phyloP scores from a whole-genome alignment of 1,284 basidiomycete genomes.

The Peniophora sp. region DNA sequence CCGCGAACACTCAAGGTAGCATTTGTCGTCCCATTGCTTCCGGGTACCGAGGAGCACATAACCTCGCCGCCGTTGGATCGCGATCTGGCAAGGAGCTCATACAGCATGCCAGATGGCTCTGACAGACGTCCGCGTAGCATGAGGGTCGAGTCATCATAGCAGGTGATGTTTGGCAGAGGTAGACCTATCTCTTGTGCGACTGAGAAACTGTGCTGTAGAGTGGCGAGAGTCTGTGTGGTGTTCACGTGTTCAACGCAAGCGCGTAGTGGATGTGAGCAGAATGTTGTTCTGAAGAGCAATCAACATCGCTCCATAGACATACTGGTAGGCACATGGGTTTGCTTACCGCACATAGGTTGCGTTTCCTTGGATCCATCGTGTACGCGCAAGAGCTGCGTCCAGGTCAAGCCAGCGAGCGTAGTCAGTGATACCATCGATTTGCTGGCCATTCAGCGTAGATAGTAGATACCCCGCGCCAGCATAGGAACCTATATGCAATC shows the following conservation, averaged over 20 bases:
- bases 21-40: slow-evolving; percentile 22
- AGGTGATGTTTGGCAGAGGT: slow-evolving; percentile 52
- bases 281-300: slow-evolving; percentile 40
- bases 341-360: slow-evolving; percentile 38
- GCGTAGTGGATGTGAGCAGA: slow-evolving; percentile 58
- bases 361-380: slow-evolving; percentile 49
- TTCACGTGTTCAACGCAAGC: slow-evolving; percentile 53
- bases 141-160: slow-evolving; percentile 49
- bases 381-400: slow-evolving; percentile 48
- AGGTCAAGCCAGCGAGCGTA: slow-evolving; percentile 65
- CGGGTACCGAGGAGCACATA: slow-evolving; percentile 25
- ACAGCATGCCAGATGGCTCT: slow-evolving; percentile 51
- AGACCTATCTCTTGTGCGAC: slow-evolving; percentile 36
- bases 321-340: too few species aligned
- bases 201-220: slow-evolving; percentile 47
- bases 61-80: slow-evolving; percentile 18
- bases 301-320: background rate
- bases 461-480: slow-evolving; percentile 57
- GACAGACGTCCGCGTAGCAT: slow-evolving; percentile 44
- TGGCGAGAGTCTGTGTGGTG: slow-evolving; percentile 27
- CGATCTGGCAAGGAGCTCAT: slow-evolving; percentile 54
- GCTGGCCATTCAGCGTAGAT: slow-evolving; percentile 31
- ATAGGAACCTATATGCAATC: slow-evolving; percentile 49
- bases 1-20: slow-evolving; percentile 44
- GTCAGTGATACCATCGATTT: slow-evolving; percentile 30